These are phyloP conservation scores for Colletotrichum graminicola DNA, from an alignment of 2,329 filamentous ascomycete species.

Conservation along the genomic window DNA sequence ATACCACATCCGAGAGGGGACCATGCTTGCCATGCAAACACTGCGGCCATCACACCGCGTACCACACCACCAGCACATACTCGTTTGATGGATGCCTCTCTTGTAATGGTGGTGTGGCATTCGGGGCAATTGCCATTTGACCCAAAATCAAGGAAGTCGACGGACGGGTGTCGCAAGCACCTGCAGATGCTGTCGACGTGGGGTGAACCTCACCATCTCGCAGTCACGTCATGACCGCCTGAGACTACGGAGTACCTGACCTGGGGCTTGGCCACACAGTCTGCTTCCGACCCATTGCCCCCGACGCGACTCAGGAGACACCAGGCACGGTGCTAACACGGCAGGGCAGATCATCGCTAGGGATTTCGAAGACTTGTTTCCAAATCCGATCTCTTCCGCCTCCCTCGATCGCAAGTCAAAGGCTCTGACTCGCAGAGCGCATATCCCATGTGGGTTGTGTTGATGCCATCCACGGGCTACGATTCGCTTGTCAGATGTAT, in stretches of 20 bases:
- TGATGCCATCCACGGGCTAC: not conserved
- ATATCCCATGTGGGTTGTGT: not conserved
- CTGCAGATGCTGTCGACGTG: constrained; percentile 19
- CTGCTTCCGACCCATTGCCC: constrained; percentile 1
- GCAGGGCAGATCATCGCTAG: constrained; percentile 29
- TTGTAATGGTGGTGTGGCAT: constrained; percentile 7
- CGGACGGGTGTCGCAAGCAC: constrained; percentile 10
- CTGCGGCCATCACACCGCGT: constrained; percentile 1
- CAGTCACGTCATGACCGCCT: constrained; percentile 1
- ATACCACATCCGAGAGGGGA: not conserved
- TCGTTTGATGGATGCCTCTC: not conserved
- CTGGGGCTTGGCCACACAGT: not conserved
- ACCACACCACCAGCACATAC: not conserved
- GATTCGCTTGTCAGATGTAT: constrained; percentile 14
- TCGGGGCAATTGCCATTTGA: constrained; percentile 29
- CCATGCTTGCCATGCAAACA: constrained; percentile 14
- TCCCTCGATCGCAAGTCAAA: not conserved
- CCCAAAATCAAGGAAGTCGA: constrained; percentile 35
- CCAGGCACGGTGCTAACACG: not conserved
- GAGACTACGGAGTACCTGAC: not conserved
- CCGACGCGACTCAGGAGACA: not conserved
- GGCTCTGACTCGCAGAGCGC: not conserved
- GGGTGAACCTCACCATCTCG: constrained; percentile 17
- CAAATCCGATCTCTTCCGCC: not conserved
- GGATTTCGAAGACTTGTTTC: constrained; percentile 31